A percentile compares a stretch with the other conserved stretches of the same genome.
Conservation (phyloP, 306 rosid genomes). For the Trichosanthes truncata region DNA sequence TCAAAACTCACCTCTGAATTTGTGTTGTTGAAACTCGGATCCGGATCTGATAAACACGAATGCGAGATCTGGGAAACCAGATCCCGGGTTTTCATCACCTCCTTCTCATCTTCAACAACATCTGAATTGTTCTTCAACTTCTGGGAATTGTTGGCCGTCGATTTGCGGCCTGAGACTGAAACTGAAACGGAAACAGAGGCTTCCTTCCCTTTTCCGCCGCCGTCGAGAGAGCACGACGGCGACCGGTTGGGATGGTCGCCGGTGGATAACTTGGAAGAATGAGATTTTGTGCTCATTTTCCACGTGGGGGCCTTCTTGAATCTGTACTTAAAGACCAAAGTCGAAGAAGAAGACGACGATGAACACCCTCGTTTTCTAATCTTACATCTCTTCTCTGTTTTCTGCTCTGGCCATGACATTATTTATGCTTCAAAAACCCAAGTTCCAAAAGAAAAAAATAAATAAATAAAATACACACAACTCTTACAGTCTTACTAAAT, state of each 20-base stretch:
- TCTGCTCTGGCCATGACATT: constrained; percentile 41
- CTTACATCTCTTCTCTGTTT: constrained; percentile 28
- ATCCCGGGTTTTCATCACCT: constrained; percentile 18
- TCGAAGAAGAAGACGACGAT: constrained; percentile 48
- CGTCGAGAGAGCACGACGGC: constrained; percentile 7
- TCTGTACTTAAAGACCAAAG: constrained; percentile 35
- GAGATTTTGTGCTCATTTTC: constrained; percentile 29
- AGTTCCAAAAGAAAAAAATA: neutral
- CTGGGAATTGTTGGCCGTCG: constrained; percentile 49
- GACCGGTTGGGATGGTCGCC: neutral
- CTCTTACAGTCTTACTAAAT: neutral
- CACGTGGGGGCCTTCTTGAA: constrained; percentile 58
- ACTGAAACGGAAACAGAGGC: constrained; percentile 30
- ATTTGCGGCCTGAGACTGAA: constrained; percentile 61
- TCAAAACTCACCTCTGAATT: constrained; percentile 38
- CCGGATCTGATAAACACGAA: constrained; percentile 58
- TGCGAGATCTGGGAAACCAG: constrained; percentile 18
- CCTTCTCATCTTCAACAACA: constrained; percentile 13
- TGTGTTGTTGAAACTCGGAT: constrained; percentile 22
- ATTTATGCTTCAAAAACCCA: constrained; percentile 7
- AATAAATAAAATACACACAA: neutral
- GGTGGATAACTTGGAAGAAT: constrained; percentile 1
- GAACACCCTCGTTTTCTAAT: constrained; percentile 57
- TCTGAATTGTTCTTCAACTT: constrained; percentile 30
- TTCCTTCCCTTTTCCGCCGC: constrained; percentile 30